These are phyloP conservation scores for Erythrophleum ivorense DNA, from an alignment of 331 rosid species.

Conservation along the genomic window DNA sequence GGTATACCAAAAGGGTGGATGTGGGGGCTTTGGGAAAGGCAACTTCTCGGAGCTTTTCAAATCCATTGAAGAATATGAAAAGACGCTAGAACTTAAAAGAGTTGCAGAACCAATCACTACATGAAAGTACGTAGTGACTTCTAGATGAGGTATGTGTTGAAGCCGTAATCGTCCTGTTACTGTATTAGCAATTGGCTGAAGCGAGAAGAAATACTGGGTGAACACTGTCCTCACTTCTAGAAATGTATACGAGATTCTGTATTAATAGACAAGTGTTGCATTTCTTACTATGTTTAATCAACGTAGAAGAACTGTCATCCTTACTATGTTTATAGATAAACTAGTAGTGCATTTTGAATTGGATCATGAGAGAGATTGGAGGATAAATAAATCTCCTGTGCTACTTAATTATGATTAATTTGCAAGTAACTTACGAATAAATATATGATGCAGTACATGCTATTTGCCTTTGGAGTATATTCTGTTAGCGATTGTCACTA, in stretches of 20 bases:
- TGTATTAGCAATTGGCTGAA: neutral
- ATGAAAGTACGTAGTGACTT: neutral
- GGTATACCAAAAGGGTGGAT: slow-evolving; percentile 82
- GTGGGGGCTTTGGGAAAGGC: slow-evolving; percentile 98
- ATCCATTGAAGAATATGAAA: slow-evolving; percentile 92
- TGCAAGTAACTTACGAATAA: neutral
- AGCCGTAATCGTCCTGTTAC: slow-evolving; percentile 20
- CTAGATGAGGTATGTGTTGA: slow-evolving; percentile 28
- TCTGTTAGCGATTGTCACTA: neutral
- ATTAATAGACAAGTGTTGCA: neutral
- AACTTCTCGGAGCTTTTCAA: slow-evolving; percentile 96
- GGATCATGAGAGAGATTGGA: neutral
- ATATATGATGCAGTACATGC: neutral
- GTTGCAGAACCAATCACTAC: slow-evolving; percentile 38
- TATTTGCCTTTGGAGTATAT: neutral
- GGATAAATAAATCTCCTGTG: neutral
- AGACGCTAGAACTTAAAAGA: slow-evolving; percentile 68
- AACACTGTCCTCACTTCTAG: slow-evolving; percentile 6
- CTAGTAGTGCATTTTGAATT: neutral
- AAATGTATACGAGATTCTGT: neutral
- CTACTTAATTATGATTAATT: neutral
- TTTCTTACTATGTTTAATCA: neutral
- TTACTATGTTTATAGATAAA: neutral
- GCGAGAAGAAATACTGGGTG: neutral
- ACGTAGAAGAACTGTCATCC: neutral